phyloP scores from a whole-genome alignment of 169 alveolate genomes.

The Cryptosporidium bovis region DNA sequence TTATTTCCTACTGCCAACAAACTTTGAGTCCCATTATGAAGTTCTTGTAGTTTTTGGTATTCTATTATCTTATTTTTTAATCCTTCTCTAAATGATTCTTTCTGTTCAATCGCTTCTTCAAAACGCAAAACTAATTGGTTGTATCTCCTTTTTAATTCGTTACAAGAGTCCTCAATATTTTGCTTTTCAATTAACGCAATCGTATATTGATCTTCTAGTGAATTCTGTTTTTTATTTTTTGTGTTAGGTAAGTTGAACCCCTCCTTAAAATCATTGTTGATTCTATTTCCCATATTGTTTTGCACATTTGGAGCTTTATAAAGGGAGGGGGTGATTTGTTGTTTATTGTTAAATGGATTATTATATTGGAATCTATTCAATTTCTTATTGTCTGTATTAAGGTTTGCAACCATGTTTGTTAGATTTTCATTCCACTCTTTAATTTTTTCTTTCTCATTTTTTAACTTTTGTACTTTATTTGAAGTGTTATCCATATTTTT shows the following conservation, averaged over 20 bases:
- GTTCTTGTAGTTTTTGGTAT: constrained; percentile 66
- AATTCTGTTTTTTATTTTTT: background rate
- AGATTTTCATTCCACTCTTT: constrained; percentile 71
- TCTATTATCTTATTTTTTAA: constrained; percentile 44
- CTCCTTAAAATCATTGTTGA: background rate
- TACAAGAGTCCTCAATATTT: constrained; percentile 60
- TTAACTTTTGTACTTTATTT: constrained; percentile 24
- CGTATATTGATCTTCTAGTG: constrained; percentile 43
- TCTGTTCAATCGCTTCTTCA: constrained; percentile 64
- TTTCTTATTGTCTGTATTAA: background rate
- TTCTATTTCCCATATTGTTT: background rate
- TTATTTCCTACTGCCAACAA: constrained; percentile 50
- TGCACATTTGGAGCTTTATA: background rate
- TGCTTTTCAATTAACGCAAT: constrained; percentile 44
- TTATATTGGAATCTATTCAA: background rate
- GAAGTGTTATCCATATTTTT: background rate
- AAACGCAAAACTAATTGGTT: constrained; percentile 53
- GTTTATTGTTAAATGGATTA: background rate
- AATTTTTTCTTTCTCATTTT: constrained; percentile 61
- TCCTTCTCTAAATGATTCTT: constrained; percentile 66
- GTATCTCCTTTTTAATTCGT: constrained; percentile 56
- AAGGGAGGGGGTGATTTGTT: constrained; percentile 2
- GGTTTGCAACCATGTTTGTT: constrained; percentile 33
- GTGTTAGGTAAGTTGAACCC: background rate
- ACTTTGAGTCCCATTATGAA: constrained; percentile 64